phyloP scores from a whole-genome alignment of 176 grass and related monocot genomes.

The Secale cereale region DNA sequence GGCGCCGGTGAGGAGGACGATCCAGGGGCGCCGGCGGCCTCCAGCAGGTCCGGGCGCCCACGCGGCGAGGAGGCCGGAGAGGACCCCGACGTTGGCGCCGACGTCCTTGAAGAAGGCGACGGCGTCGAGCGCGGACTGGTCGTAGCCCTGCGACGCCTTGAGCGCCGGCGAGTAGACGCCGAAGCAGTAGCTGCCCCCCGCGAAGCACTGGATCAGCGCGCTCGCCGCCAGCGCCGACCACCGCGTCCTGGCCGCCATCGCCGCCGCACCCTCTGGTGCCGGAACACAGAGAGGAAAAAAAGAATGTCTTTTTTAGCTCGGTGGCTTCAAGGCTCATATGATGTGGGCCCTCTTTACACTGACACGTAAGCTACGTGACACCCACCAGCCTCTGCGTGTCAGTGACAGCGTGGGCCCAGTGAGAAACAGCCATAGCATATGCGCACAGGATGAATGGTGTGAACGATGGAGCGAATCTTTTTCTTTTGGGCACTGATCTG shows the following conservation, averaged over 20 bases:
- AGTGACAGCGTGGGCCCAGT: background rate
- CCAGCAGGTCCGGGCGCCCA: conserved; percentile 39
- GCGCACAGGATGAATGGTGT: no score
- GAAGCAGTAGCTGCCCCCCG: conserved; percentile 78
- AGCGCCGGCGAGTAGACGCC: conserved; percentile 66
- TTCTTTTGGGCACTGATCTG: background rate
- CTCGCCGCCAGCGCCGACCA: conserved; percentile 76
- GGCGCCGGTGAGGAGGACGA: conserved; percentile 63
- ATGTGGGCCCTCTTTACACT: background rate
- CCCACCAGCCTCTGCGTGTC: background rate
- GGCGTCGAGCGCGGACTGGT: conserved; percentile 81
- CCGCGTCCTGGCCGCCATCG: conserved; percentile 22
- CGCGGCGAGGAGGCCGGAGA: conserved; percentile 65
- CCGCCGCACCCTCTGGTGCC: background rate
- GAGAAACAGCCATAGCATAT: background rate
- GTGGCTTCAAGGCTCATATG: background rate
- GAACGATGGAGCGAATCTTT: background rate
- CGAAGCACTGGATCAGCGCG: conserved; percentile 63
- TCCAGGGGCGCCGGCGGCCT: conserved; percentile 23
- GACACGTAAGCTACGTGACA: background rate
- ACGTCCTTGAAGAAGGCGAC: conserved; percentile 98
- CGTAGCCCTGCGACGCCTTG: conserved; percentile 74
- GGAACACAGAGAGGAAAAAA: background rate
- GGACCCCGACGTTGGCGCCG: conserved; percentile 84
- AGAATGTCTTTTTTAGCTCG: background rate